Base-by-base conservation (phyloP, 805 yeast genomes). In the Kuraishia hungarica region DNA sequence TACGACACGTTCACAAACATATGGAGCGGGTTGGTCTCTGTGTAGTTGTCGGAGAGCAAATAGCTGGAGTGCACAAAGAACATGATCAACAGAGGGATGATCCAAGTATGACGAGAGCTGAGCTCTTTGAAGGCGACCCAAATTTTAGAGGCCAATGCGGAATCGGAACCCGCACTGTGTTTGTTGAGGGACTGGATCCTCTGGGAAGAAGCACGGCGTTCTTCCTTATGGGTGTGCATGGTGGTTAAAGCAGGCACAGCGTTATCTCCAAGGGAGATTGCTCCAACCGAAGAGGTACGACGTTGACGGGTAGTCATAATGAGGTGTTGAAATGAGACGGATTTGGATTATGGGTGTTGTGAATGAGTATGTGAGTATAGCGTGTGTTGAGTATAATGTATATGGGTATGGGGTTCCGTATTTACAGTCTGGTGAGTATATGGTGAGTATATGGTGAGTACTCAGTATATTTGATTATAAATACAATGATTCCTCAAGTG, bases 221-320 rank as follows among this genome's bases (percentile, higher is more conserved):
- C 73, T 71, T 55, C 71, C 65, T 71, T 71, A 13, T 80, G 70
- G 22, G 79, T 72, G n/a, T 74, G 70, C 81, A 85, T 82, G 1
- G 96, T 86, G 13, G 89, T 75, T 49, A 89, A 73, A 1, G 87
- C 77, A 1, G 89, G 84, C 1, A 82, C 86, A 7, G 82, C 67
- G 15, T 77, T 82, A 64, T 89, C 96, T 23, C 96, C 97, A 2
- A 90, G 71, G 53, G 82, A 77, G 53, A 89, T 81, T 39, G 80
- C 77, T 2, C 96, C 96, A 17, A 90, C 86, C 0, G 92, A 85
- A 1, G 94, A 85, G 10, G 81, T 77, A 60, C 90, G 71, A 60
- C 78, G 72, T 19, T 62, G 57, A 56, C 73, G 67, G 7, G 51
- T 56, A 8, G n/a, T 28, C 24, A 49, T 24, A 22, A 10, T 49